These are phyloP conservation scores for Cladophialophora exuberans DNA, from an alignment of 2,329 filamentous ascomycete species.

Conservation along the genomic window DNA sequence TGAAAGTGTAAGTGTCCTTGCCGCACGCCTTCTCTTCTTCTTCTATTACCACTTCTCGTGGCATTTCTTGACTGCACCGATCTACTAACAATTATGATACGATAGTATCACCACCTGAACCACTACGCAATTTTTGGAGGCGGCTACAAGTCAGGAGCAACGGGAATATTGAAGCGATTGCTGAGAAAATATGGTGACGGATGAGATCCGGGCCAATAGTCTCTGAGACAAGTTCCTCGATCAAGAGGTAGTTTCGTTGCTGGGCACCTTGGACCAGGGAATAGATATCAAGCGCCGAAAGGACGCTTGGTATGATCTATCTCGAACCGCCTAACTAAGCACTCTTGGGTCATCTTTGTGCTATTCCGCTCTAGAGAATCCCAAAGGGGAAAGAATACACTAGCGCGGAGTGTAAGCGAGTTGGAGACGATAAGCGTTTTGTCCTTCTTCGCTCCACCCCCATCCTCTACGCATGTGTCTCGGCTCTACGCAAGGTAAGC, in stretches of 20 bases:
- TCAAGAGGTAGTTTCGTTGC: too few species aligned
- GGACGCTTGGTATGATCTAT: too few species aligned
- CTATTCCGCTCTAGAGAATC: too few species aligned
- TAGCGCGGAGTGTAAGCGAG: neutral
- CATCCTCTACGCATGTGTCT: neutral
- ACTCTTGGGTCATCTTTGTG: too few species aligned
- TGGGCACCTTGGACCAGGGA: too few species aligned
- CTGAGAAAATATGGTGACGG: constrained; percentile 68
- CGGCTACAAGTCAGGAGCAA: constrained; percentile 73
- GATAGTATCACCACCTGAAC: constrained; percentile 79
- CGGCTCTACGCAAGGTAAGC: too few species aligned
- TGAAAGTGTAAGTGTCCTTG: constrained; percentile 60
- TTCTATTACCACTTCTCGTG: neutral
- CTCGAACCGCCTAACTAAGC: too few species aligned
- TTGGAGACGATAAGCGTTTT: neutral
- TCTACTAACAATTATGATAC: neutral
- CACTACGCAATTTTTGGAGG: constrained; percentile 85
- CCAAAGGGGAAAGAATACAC: constrained; percentile 12
- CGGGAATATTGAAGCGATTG: constrained; percentile 77
- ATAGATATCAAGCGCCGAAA: too few species aligned
- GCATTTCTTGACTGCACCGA: neutral
- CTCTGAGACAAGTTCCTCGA: too few species aligned
- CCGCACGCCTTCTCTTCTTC: neutral
- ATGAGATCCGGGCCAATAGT: too few species aligned
- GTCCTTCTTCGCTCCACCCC: neutral